These are phyloP conservation scores for Cucurbita pepo DNA, from an alignment of 306 rosid species.

Conservation along the genomic window DNA sequence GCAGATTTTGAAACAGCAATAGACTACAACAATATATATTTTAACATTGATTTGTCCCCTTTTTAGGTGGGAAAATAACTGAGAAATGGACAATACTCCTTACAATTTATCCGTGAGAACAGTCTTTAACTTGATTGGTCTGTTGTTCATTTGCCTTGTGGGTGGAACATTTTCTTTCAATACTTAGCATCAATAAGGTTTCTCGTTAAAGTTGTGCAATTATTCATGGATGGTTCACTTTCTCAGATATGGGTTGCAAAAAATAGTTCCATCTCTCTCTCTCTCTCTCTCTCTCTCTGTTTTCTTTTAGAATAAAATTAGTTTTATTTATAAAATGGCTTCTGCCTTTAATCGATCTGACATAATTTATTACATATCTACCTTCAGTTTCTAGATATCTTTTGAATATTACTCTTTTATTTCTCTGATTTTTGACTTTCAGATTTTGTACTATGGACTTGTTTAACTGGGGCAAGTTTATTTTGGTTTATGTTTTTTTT, in stretches of 20 bases:
- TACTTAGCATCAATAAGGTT: too few relatives aligned
- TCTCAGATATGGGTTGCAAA: too few relatives aligned
- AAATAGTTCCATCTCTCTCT: not conserved
- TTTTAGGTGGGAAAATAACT: not conserved
- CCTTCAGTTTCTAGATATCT: not conserved
- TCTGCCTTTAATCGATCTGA: not conserved
- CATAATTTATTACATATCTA: not conserved
- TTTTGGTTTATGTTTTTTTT: not conserved
- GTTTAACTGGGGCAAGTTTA: not conserved
- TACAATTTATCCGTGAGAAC: not conserved
- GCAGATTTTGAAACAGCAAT: not conserved
- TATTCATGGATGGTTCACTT: too few relatives aligned
- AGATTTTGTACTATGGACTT: not conserved
- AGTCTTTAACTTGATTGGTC: not conserved
- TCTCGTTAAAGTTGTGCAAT: too few relatives aligned
- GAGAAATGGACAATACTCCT: not conserved
- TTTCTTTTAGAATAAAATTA: not conserved
- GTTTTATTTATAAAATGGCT: too few relatives aligned
- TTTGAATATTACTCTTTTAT: not conserved
- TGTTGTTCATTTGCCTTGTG: not conserved
- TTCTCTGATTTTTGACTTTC: not conserved
- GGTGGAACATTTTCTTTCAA: too few relatives aligned
- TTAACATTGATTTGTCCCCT: not conserved
- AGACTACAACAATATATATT: not conserved
- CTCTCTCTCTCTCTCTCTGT: not conserved